These are phyloP conservation scores for Cerrena zonata DNA, from an alignment of 1,284 basidiomycete species.

Conservation along the genomic window DNA sequence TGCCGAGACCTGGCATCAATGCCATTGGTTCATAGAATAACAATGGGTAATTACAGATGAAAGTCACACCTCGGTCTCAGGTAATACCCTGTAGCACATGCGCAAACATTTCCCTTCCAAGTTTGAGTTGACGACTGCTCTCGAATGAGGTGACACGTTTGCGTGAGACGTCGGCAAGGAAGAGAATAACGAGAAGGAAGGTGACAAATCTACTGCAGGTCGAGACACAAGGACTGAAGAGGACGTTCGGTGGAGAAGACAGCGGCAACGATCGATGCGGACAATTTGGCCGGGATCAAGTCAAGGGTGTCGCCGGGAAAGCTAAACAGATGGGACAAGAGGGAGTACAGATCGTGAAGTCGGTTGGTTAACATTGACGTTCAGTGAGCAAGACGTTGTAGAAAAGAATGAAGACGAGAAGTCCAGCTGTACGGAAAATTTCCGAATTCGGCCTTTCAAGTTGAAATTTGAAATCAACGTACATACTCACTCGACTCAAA, in stretches of 20 bases:
- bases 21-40: no score
- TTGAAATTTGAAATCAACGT: no score
- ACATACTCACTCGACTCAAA: no score
- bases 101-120: no score
- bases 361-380: no score
- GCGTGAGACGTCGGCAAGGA: slow-evolving; percentile 55
- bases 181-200: slow-evolving; percentile 29
- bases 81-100: no score
- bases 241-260: slow-evolving; percentile 39
- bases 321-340: slow-evolving; percentile 31
- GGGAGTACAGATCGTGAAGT: slow-evolving; percentile 35
- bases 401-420: slow-evolving; percentile 46
- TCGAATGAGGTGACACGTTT: slow-evolving; percentile 49
- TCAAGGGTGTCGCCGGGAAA: slow-evolving; percentile 20
- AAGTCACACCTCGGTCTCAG: no score
- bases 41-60: no score
- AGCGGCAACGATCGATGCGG: slow-evolving; percentile 15
- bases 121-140: no score
- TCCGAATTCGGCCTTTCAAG: slow-evolving; percentile 46
- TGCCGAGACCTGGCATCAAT: no score
- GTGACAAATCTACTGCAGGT: slow-evolving; percentile 57
- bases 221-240: slow-evolving; percentile 58
- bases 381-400: slow-evolving; percentile 37
- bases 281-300: slow-evolving; percentile 14
- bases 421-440: no score